These are phyloP conservation scores for Cyclocybe aegerita DNA, from an alignment of 768 basidiomycete genomes.

Conservation along the genomic window DNA sequence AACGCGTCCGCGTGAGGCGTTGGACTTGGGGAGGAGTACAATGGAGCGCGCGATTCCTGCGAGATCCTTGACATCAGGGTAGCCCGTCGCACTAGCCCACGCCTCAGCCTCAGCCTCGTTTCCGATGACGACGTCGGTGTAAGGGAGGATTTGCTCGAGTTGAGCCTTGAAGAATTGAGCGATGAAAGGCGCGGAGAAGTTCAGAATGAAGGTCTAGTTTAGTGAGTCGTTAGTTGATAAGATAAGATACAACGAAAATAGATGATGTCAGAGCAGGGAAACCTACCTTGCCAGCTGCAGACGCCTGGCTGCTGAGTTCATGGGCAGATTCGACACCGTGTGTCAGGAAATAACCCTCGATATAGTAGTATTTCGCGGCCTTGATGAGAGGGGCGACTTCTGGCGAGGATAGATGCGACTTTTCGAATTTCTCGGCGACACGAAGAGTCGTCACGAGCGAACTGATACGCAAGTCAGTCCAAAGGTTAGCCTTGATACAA, in stretches of 20 bases:
- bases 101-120: slow-evolving; percentile 94
- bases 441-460: slow-evolving; percentile 92
- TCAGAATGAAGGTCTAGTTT: slow-evolving; percentile 78
- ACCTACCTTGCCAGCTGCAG: slow-evolving; percentile 69
- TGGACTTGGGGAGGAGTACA: slow-evolving; percentile 74
- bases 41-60: slow-evolving; percentile 69
- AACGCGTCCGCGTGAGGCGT: slow-evolving; percentile 70
- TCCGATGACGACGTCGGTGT: slow-evolving; percentile 90
- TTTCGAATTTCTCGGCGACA: slow-evolving; percentile 87
- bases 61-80: slow-evolving; percentile 65
- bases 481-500: neutral
- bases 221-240: neutral
- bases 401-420: slow-evolving; percentile 75
- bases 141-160: slow-evolving; percentile 77
- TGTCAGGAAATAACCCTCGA: slow-evolving; percentile 97
- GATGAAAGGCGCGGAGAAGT: slow-evolving; percentile 98
- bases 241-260: neutral
- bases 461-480: slow-evolving; percentile 33
- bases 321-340: slow-evolving; percentile 78
- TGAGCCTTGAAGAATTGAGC: slow-evolving; percentile 87
- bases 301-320: slow-evolving; percentile 75
- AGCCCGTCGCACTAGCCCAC: slow-evolving; percentile 75
- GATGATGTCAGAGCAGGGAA: neutral
- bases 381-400: slow-evolving; percentile 75
- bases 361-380: slow-evolving; percentile 84